phyloP scores from a whole-genome alignment of 148 eudicot species.

The Arctostaphylos glauca region DNA sequence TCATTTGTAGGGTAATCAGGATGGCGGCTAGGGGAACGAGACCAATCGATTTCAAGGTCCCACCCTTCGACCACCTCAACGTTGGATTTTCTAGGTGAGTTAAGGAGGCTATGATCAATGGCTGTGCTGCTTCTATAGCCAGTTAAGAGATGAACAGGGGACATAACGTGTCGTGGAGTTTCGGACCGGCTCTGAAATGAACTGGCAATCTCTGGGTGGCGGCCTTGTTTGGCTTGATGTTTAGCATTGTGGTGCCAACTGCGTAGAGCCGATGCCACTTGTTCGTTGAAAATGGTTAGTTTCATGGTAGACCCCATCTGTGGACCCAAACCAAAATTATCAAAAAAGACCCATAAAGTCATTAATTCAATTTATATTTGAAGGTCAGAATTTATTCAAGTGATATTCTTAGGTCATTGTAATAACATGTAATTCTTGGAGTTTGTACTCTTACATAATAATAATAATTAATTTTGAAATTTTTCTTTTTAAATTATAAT shows the following conservation, averaged over 20 bases:
- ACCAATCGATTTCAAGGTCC: not conserved
- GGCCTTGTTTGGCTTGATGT: constrained; percentile 24
- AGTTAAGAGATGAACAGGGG: constrained; percentile 25
- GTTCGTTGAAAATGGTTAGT: constrained; percentile 44
- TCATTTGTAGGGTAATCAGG: not conserved
- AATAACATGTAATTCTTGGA: no score
- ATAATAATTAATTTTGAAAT: no score
- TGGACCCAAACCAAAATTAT: not conserved
- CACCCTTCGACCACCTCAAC: not conserved
- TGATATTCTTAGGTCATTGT: no score
- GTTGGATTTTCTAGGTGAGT: not conserved
- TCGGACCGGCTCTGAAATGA: constrained; percentile 24
- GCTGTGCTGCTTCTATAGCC: constrained; percentile 9
- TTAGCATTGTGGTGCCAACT: constrained; percentile 45
- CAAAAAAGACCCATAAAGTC: no score
- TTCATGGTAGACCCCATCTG: constrained; percentile 67
- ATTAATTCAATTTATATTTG: no score
- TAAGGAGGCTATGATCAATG: constrained; percentile 1
- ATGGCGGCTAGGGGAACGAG: not conserved
- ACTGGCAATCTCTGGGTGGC: not conserved
- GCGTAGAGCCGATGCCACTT: constrained; percentile 37
- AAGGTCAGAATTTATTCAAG: no score
- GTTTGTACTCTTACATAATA: no score
- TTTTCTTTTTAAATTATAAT: no score
- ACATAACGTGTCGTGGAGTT: constrained; percentile 24